A percentile compares a stretch with the other conserved stretches of the same genome.
These are phyloP conservation scores for Fonsecaea multimorphosa DNA, from an alignment of 2,329 filamentous ascomycete species.

Conservation along the genomic window DNA sequence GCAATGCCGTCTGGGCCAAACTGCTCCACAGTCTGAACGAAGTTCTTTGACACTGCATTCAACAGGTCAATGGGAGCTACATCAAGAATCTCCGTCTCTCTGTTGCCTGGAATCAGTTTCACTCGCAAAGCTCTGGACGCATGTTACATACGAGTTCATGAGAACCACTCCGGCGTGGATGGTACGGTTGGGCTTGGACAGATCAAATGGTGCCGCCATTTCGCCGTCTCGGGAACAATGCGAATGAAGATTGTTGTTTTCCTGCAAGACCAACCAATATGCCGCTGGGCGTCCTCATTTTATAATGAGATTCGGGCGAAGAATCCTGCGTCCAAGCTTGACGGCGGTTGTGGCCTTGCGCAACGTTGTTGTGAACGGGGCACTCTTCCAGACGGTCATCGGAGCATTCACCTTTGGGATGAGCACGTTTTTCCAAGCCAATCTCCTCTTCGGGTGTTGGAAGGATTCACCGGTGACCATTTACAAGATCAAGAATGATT, in stretches of 20 bases:
- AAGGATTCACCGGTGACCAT: neutral
- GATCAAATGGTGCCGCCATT: slow-evolving; percentile 24
- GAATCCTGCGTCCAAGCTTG: neutral
- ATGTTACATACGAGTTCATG: slow-evolving; percentile 16
- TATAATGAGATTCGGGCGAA: neutral
- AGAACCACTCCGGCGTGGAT: slow-evolving; percentile 28
- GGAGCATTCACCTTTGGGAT: neutral
- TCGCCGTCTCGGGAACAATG: neutral
- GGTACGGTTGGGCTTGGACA: slow-evolving; percentile 27
- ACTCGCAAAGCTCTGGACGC: neutral
- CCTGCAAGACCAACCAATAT: neutral
- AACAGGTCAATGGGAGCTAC: slow-evolving; percentile 44
- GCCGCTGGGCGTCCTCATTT: neutral
- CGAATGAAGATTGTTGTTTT: neutral
- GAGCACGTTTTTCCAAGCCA: slow-evolving; percentile 10
- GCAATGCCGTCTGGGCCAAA: slow-evolving; percentile 12
- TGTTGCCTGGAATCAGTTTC: slow-evolving; percentile 15
- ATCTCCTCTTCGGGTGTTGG: neutral
- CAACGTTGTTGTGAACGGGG: neutral
- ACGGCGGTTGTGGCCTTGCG: too few relatives aligned
- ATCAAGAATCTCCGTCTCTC: slow-evolving; percentile 41
- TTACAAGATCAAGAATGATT: neutral
- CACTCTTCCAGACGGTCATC: neutral
- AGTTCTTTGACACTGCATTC: slow-evolving; percentile 36
- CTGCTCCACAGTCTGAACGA: slow-evolving; percentile 31